These are phyloP conservation scores for Selaginella moellendorffii DNA, from an alignment of 75 land plant species.

Conservation along the genomic window DNA sequence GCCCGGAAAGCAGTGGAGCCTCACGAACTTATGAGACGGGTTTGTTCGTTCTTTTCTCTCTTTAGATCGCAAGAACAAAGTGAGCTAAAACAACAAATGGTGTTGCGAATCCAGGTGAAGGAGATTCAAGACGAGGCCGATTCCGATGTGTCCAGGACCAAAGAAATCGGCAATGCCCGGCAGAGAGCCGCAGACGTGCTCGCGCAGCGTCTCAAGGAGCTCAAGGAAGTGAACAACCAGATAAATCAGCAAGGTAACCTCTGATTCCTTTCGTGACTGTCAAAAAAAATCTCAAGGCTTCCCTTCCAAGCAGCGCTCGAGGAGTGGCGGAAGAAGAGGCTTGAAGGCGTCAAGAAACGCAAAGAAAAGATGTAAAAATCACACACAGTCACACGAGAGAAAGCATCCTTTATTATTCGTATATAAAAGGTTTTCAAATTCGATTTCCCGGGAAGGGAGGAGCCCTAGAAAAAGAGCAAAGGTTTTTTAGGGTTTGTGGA, in stretches of 20 bases:
- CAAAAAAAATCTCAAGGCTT: too few relatives aligned
- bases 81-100: not conserved
- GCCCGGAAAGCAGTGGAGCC: conserved; percentile 7
- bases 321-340: conserved; percentile 7
- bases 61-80: not conserved
- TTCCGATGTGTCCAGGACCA: not conserved
- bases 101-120: not conserved
- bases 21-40: conserved; percentile 1
- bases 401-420: too few relatives aligned
- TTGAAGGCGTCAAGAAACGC: conserved; percentile 4
- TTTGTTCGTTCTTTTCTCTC: not conserved
- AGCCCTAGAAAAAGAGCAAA: too few relatives aligned
- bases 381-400: not conserved
- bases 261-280: not conserved
- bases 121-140: conserved; percentile 4
- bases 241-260: conserved; percentile 8
- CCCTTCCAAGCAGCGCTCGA: not conserved
- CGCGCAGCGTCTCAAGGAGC: conserved; percentile 4
- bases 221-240: conserved; percentile 4
- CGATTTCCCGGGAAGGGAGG: too few relatives aligned
- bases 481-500: too few relatives aligned
- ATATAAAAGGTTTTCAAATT: too few relatives aligned
- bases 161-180: not conserved
- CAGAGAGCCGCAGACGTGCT: conserved; percentile 7
- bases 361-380: not conserved